Evolutionary conservation across 208 protist genomes (phyloP), one percentile per base, ranked within the genome.

Genomic region (Trypanosomatidae sp.): DNA sequence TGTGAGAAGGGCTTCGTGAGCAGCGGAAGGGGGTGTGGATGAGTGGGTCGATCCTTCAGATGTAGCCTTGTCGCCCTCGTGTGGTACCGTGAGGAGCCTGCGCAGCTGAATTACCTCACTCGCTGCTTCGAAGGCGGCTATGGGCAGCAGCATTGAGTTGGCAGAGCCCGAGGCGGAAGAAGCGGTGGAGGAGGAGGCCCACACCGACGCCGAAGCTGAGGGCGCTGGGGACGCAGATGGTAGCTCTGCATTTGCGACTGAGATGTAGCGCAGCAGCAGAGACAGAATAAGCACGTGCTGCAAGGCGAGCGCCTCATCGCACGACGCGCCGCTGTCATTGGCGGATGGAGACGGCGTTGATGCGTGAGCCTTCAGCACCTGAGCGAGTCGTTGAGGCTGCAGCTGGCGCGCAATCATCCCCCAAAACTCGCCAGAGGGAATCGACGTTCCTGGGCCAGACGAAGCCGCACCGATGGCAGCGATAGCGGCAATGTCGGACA

Each of bases 401-500:
- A 80, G 69, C 28, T 60, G 25, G 22, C 69, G 62, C 44, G 62
- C 65, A 1, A 76, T 50, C 22, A 53, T 64, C 22, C 60, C 65
- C 69, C 69, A 80, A 66, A 80, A 80, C 19, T 74, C 71, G 50
- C 17, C 55, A 8, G 69, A 65, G n/a, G 71, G 66, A 13, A 72
- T 62, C 19, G 71, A 58, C n/a, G 66, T 66, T 36, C 43, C 67
- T 60, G 74, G 28, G 33, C 65, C 62, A 17, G 60, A 30, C 12
- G 72, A 76, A 13, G 46, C 62, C 0, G 67, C 64, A 13, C 75
- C 76, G 22, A 85, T 71, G 19, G 62, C 67, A 25, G 76, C 80
- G 39, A 85, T 28, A 13, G 76, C 75, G 2, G 80, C 76, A 33
- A 81, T 64, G 64, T 80, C 77, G 1, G 75, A 36, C 73, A 83